phyloP scores from a whole-genome alignment of 1,284 basidiomycete genomes.

The Sphagnurus paluster region DNA sequence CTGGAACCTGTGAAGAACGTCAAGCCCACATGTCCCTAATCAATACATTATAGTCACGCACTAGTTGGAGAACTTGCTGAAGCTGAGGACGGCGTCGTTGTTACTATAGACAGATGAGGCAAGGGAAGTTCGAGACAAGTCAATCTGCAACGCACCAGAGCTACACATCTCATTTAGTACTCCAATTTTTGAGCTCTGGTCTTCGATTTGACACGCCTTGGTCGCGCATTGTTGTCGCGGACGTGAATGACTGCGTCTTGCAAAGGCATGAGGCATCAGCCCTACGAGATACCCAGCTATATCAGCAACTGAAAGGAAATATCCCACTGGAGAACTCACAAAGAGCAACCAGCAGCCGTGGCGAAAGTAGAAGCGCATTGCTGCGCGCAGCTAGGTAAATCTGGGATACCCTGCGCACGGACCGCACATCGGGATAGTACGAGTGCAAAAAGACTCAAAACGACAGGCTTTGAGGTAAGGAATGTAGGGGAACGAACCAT shows the following conservation, averaged over 20 bases:
- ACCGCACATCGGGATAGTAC: neutral
- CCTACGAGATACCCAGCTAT: neutral
- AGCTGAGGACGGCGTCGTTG: neutral
- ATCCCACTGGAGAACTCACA: neutral
- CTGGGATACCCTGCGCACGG: neutral
- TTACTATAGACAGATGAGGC: neutral
- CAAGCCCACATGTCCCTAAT: too few relatives aligned
- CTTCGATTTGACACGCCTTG: neutral
- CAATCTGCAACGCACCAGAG: conserved; percentile 1
- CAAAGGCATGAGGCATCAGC: conserved; percentile 8
- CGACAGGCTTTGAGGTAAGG: neutral
- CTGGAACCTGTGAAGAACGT: too few relatives aligned
- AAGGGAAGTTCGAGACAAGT: neutral
- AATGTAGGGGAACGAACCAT: conserved; percentile 10
- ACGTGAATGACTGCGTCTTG: neutral
- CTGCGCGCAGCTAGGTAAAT: conserved; percentile 4
- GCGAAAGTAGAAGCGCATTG: conserved; percentile 2
- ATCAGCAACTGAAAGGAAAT: neutral
- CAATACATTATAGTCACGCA: neutral
- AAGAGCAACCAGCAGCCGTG: conserved; percentile 1
- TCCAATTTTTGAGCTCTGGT: conserved; percentile 6
- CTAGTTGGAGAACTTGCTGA: neutral
- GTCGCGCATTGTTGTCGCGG: neutral
- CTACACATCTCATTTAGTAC: conserved; percentile 1
- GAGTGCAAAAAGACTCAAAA: neutral